These are phyloP conservation scores for Kodamaea sp. DNA, from an alignment of 1,139 yeast genomes.

Conservation along the genomic window DNA sequence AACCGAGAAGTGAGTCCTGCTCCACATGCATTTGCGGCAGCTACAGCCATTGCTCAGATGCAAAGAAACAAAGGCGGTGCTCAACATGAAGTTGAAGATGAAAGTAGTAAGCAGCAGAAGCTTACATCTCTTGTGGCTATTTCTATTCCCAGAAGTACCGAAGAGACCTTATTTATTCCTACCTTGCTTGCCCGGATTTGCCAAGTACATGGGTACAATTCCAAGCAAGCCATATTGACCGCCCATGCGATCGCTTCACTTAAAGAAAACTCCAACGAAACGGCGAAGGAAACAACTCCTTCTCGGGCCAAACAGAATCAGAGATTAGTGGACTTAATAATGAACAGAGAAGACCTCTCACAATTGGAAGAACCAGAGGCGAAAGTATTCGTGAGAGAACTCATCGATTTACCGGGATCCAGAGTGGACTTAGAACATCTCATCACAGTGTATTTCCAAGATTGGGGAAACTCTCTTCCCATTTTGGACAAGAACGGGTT, in stretches of 20 bases:
- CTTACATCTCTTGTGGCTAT: slow-evolving; percentile 70
- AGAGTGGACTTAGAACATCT: slow-evolving; percentile 58
- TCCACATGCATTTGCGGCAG: slow-evolving; percentile 76
- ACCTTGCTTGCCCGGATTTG: slow-evolving; percentile 68
- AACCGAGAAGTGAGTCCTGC: slow-evolving; percentile 62
- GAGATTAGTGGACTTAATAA: slow-evolving; percentile 26
- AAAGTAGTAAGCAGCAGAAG: slow-evolving; percentile 47
- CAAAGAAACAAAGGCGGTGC: slow-evolving; percentile 34
- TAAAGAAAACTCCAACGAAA: slow-evolving; percentile 45
- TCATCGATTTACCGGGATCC: slow-evolving; percentile 51
- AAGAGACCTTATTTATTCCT: slow-evolving; percentile 73
- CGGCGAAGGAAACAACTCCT: slow-evolving; percentile 2
- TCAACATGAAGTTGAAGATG: slow-evolving; percentile 23
- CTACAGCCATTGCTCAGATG: slow-evolving; percentile 63
- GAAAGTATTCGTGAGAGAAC: slow-evolving; percentile 40
- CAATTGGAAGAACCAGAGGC: slow-evolving; percentile 38
- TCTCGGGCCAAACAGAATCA: slow-evolving; percentile 13
- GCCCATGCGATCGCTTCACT: slow-evolving; percentile 70
- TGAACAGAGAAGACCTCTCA: slow-evolving; percentile 31
- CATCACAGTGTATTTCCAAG: slow-evolving; percentile 65
- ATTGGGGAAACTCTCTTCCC: slow-evolving; percentile 77
- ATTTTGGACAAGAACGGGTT: slow-evolving; percentile 67
- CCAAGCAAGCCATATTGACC: slow-evolving; percentile 65
- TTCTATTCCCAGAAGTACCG: slow-evolving; percentile 75
- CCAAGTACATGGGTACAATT: slow-evolving; percentile 67